phyloP scores from a whole-genome alignment of 2,329 filamentous ascomycete genomes.

The Exophiala phaeomuriformis region DNA sequence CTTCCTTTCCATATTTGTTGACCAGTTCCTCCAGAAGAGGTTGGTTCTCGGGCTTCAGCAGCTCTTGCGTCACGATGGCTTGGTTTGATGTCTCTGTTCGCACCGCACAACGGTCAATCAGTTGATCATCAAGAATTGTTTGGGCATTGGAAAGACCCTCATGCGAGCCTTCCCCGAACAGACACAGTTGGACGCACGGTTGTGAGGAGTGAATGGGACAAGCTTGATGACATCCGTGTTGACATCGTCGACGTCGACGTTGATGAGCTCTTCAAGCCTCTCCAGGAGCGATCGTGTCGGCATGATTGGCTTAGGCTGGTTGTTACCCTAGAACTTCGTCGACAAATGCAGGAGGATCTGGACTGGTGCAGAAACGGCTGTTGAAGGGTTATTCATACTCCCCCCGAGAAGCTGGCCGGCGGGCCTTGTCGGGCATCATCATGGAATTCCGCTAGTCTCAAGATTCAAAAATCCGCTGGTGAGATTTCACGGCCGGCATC shows the following conservation, averaged over 20 bases:
- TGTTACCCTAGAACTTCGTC: no score
- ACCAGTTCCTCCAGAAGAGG: background rate
- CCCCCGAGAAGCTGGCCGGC: no score
- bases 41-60: background rate
- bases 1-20: background rate
- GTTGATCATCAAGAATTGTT: background rate
- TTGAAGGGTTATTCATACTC: no score
- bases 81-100: slow-evolving; percentile 4
- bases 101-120: background rate
- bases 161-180: background rate
- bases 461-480: no score
- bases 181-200: background rate
- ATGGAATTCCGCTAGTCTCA: no score
- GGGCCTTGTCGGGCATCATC: no score
- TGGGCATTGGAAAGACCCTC: background rate
- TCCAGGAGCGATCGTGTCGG: background rate
- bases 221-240: background rate
- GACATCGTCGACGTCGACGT: slow-evolving; percentile 2
- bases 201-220: slow-evolving; percentile 2
- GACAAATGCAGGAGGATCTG: no score
- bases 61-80: background rate
- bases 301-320: no score
- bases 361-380: no score
- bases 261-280: slow-evolving; percentile 1
- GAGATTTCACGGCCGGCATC: no score